These are phyloP conservation scores for Xylariaceae sp. DNA, from an alignment of 2,329 filamentous ascomycete genomes.

Conservation along the genomic window DNA sequence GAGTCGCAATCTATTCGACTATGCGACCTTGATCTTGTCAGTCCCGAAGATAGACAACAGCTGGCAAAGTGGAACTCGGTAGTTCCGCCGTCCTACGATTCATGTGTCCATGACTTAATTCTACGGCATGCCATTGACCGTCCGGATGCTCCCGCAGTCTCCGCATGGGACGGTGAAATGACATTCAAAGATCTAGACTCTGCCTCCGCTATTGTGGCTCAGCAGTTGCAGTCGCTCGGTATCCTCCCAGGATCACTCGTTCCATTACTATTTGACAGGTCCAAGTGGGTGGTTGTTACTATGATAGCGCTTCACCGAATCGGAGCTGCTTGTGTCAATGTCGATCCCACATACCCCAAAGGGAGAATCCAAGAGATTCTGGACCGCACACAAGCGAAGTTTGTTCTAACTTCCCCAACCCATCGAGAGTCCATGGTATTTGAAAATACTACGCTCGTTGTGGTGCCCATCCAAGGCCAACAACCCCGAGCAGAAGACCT, in stretches of 20 bases:
- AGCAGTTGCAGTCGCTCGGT: constrained; percentile 6
- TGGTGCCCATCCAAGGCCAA: constrained; percentile 11
- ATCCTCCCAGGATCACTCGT: not conserved
- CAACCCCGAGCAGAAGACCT: constrained; percentile 3
- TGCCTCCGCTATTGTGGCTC: not conserved
- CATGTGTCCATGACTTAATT: constrained; percentile 13
- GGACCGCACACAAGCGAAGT: not conserved
- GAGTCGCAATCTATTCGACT: not conserved
- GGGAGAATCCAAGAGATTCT: constrained; percentile 12
- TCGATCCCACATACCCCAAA: constrained; percentile 11
- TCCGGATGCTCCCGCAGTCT: constrained; percentile 9
- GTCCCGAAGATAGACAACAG: constrained; percentile 7
- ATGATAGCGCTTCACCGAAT: constrained; percentile 14
- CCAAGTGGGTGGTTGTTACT: constrained; percentile 15
- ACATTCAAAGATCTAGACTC: constrained; percentile 7
- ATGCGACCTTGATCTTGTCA: constrained; percentile 3
- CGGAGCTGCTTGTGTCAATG: constrained; percentile 11
- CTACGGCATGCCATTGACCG: not conserved
- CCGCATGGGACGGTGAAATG: constrained; percentile 21
- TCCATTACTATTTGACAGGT: constrained; percentile 4
- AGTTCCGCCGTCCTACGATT: not conserved
- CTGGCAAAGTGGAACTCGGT: constrained; percentile 13
- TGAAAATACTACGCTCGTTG: not conserved
- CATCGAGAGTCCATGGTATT: not conserved
- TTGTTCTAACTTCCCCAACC: not conserved